Conservation (phyloP, 2,329 filamentous ascomycete species). For the Pezicula rhizophila region DNA sequence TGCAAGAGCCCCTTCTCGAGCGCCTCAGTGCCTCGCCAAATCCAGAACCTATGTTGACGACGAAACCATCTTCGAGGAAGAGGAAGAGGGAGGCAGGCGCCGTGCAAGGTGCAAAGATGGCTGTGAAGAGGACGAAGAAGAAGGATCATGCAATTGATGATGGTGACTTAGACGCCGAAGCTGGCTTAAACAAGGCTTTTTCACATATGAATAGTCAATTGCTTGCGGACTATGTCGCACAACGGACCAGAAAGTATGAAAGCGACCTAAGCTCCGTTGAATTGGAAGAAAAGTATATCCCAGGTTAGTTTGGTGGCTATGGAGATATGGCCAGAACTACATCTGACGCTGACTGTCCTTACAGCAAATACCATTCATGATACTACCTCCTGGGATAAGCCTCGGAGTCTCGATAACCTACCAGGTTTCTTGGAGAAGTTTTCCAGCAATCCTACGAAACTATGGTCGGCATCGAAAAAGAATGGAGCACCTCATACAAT, state of each 20-base stretch:
- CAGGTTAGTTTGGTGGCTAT: constrained; percentile 43
- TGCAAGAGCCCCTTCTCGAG: constrained; percentile 26
- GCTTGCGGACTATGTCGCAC: constrained; percentile 78
- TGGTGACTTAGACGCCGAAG: constrained; percentile 56
- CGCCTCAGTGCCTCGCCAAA: constrained; percentile 15
- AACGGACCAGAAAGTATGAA: constrained; percentile 72
- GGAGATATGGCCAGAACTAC: not conserved
- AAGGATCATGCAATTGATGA: constrained; percentile 47
- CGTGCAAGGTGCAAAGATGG: constrained; percentile 15
- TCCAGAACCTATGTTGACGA: not conserved
- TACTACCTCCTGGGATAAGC: constrained; percentile 66
- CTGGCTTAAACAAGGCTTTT: constrained; percentile 74
- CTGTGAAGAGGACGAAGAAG: constrained; percentile 50
- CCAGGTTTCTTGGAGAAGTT: constrained; percentile 71
- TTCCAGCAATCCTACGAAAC: constrained; percentile 47
- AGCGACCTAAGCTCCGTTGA: constrained; percentile 78
- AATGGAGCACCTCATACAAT: constrained; percentile 79
- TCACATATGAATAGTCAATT: constrained; percentile 76
- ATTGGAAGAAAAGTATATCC: constrained; percentile 73
- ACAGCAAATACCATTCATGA: constrained; percentile 71
- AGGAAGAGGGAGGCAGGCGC: constrained; percentile 21
- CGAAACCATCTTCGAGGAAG: constrained; percentile 18
- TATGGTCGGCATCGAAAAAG: constrained; percentile 58
- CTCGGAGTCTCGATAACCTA: constrained; percentile 65
- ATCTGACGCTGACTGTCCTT: constrained; percentile 1